Evolutionary conservation across 345 rosid genomes (phyloP), one percentile per base, ranked within the genome.

Genomic region (Anacardium occidentale): DNA sequence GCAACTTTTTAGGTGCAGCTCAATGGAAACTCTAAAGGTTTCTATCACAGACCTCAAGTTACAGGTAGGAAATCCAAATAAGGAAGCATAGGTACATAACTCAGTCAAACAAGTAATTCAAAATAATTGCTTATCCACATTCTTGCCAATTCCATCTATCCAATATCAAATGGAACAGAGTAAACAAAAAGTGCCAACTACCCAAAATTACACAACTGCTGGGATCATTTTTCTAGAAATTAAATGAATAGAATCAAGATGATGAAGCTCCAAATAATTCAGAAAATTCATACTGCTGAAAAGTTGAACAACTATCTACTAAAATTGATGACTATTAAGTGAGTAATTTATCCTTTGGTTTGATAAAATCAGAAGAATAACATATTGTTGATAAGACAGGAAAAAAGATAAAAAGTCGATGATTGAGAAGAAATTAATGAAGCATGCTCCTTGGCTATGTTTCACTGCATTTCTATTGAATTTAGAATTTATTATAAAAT

Each of bases 401-500:
- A 14, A 20, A 24, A 44, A 3, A 64, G 17, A 40, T 25, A 60
- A 66, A 20, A 55, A 26, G 32, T 12, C 10, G 40, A 26, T 7
- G 47, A 18, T 45, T 50, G 11, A 21, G 37, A 68, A 57, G 77
- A 21, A 14, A 34, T 18, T 11, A 51, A 61, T 14, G 10, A 37
- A 13, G 18, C 62, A 64, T 69, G 70, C 60, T 60, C n/a, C 20
- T 44, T 56, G 1, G 37, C 24, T 66, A 13, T n/a, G 42, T 45
- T 62, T 44, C 61, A 56, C 25, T 20, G 32, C 44, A 25, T 21
- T 60, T 20, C 44, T 20, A 48, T 7, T 37, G 15, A 56, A 50
- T 68, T 75, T 34, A 55, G 52, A 73, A 48, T 56, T 34, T 22
- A 71, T 5, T 29, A 48, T 72, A 70, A 44, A 57, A 48, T 62